Percentiles rank a stretch among this genome's conserved stretches.
Evolutionary conservation across 768 basidiomycete genomes (phyloP).

Genomic region (Trametes punicea): DNA sequence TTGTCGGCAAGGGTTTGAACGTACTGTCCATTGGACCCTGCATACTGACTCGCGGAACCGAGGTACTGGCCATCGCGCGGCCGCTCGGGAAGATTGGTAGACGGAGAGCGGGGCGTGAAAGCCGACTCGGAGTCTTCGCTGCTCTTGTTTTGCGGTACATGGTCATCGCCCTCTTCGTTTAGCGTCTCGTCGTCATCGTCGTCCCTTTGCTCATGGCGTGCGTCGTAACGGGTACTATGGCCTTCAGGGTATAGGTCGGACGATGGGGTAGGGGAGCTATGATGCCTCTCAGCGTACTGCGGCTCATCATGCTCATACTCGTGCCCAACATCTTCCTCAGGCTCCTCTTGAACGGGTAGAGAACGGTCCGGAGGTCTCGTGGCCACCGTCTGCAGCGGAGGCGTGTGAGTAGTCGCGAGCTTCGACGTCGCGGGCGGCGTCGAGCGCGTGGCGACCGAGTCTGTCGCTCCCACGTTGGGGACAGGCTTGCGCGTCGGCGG

Average conservation of each 20-base stretch:
- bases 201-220: slow-evolving; percentile 35
- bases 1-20: slow-evolving; percentile 25
- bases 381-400: slow-evolving; percentile 49
- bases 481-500: slow-evolving; percentile 24
- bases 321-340: slow-evolving; percentile 55
- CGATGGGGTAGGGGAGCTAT: slow-evolving; percentile 48
- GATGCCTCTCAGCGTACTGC: slow-evolving; percentile 34
- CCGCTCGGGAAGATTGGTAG: slow-evolving; percentile 53
- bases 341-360: slow-evolving; percentile 74
- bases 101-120: slow-evolving; percentile 69
- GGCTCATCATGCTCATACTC: slow-evolving; percentile 22
- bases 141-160: slow-evolving; percentile 22
- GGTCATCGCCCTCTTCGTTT: slow-evolving; percentile 49
- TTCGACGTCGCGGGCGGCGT: slow-evolving; percentile 37
- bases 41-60: slow-evolving; percentile 23
- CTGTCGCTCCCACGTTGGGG: slow-evolving; percentile 11
- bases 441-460: slow-evolving; percentile 19
- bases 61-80: slow-evolving; percentile 31
- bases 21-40: slow-evolving; percentile 20
- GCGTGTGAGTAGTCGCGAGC: slow-evolving; percentile 46
- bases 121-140: slow-evolving; percentile 28
- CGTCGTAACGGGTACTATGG: slow-evolving; percentile 34
- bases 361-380: slow-evolving; percentile 68
- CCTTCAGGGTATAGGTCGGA: slow-evolving; percentile 53
- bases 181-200: slow-evolving; percentile 43